Evolutionary conservation across 108 stramenopile species (phyloP), one percentile per base, ranked within the genome.

Genomic region (Conticribra guillardii): DNA sequence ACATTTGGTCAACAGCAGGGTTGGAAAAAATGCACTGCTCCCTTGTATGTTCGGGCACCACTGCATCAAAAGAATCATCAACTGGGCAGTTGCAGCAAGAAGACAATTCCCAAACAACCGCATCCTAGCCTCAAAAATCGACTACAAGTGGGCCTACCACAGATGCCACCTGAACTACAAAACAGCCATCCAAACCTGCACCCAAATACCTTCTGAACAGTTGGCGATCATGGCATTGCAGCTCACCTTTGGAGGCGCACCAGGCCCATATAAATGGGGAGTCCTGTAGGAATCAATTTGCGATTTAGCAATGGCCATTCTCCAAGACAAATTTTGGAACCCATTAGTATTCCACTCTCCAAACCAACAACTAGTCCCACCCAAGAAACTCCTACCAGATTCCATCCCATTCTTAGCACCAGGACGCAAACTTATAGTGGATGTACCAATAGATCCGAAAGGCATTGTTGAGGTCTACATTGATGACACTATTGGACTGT

Each of bases 201-300:
- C 69, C 0, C 70, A 65, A 17, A 15, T 77, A 0, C 73, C 73
- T 22, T 21, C 59, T 0, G 11, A 56, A 41, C 22, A 47, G 1
- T 14, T 77, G 1, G 69, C 52, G 1, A 16, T 64, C 9, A 55
- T 77, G 27, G 46, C 57, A 0, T 41, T 70, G 11, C 29, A 67
- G 46, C 61, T 70, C 0, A 64, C 76, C 26, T 77, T 77, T 29
- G 69, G 76, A 1, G 69, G 76, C 2, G 52, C 60, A 1, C 45
- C 61, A 9, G 27, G 69, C 41, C 76, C 69, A 18, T 70, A 19
- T 2, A 67, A 64, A 46, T 77, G 54, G 53, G 54, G 76, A 2
- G 26, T 23, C 17, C 2, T 70, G 8, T 54, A 68, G 2, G 67
- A 76, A 26, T 24, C 74, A 4, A 31, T 76, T 22, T 62, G 60